Conservation (phyloP, 164 flowering plant species). For the Umbilicus rupestris region DNA sequence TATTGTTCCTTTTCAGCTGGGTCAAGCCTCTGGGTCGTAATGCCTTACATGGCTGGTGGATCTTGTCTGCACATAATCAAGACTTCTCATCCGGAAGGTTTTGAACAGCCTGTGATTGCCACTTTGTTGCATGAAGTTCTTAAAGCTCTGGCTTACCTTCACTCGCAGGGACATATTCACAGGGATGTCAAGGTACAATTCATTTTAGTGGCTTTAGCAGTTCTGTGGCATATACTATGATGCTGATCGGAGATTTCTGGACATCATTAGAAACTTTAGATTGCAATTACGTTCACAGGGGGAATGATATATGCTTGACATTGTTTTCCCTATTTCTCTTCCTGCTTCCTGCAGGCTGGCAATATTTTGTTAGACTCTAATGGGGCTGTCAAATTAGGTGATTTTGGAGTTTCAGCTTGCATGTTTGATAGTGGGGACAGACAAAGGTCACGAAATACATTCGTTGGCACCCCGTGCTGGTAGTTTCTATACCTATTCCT, state of each 20-base stretch:
- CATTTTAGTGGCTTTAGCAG: not conserved
- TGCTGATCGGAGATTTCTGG: not conserved
- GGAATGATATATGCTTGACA: not conserved
- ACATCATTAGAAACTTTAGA: not conserved
- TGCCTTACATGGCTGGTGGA: constrained; percentile 96
- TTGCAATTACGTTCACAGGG: too few relatives aligned
- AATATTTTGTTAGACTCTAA: constrained; percentile 72
- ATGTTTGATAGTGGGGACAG: constrained; percentile 95
- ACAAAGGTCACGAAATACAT: constrained; percentile 84
- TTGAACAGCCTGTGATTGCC: constrained; percentile 91
- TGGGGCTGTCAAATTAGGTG: constrained; percentile 83
- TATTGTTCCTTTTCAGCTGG: constrained; percentile 68
- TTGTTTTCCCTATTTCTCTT: not conserved
- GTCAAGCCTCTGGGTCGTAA: constrained; percentile 55
- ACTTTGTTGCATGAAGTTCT: constrained; percentile 66
- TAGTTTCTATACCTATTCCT: constrained; percentile 14
- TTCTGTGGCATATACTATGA: not conserved
- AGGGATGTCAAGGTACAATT: constrained; percentile 86
- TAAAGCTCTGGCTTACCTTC: constrained; percentile 91
- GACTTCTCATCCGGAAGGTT: constrained; percentile 71
- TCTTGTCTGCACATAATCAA: constrained; percentile 95
- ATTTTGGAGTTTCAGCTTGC: constrained; percentile 94
- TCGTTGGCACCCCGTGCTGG: constrained; percentile 99
- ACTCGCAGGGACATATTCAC: constrained; percentile 85
- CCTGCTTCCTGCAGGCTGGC: constrained; percentile 60